Evolutionary conservation across 306 rosid genomes (phyloP).

Genomic region (Malus orientalis): DNA sequence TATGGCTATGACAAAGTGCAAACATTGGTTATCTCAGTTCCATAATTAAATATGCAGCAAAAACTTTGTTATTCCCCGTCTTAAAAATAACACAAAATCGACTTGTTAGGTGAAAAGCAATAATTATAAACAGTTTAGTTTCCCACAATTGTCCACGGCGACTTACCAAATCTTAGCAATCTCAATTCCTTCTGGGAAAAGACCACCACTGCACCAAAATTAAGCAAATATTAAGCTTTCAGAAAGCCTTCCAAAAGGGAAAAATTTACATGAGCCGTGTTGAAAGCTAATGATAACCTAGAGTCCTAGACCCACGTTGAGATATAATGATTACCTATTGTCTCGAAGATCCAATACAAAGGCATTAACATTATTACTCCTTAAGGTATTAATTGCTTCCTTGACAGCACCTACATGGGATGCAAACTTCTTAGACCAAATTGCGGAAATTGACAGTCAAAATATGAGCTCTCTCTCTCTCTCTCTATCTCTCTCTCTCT

Average conservation of each 20-base stretch:
- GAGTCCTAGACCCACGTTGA: background rate
- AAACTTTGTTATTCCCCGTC: background rate
- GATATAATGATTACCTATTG: conserved; percentile 58
- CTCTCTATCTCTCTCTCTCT: no score
- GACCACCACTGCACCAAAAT: conserved; percentile 89
- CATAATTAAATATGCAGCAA: background rate
- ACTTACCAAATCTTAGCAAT: conserved; percentile 95
- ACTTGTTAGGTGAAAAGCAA: background rate
- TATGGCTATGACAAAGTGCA: background rate
- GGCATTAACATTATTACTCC: conserved; percentile 72
- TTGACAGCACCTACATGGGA: conserved; percentile 71
- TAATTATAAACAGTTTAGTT: background rate
- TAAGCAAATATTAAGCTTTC: conserved; percentile 37
- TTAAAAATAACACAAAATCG: background rate
- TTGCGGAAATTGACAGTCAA: background rate
- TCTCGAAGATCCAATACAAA: conserved; percentile 97
- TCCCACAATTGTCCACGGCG: conserved; percentile 9
- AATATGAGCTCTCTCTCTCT: background rate
- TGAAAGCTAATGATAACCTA: conserved; percentile 43
- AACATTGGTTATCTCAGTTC: background rate
- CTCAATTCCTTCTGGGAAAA: conserved; percentile 97
- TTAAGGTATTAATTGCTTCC: conserved; percentile 75
- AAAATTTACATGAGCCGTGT: conserved; percentile 18
- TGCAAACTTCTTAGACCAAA: conserved; percentile 16
- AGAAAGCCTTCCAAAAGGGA: conserved; percentile 31